Evolutionary conservation across 208 protist genomes (phyloP), one percentile per base, ranked within the genome.

Genomic region (Acanthamoeba castellanii): DNA sequence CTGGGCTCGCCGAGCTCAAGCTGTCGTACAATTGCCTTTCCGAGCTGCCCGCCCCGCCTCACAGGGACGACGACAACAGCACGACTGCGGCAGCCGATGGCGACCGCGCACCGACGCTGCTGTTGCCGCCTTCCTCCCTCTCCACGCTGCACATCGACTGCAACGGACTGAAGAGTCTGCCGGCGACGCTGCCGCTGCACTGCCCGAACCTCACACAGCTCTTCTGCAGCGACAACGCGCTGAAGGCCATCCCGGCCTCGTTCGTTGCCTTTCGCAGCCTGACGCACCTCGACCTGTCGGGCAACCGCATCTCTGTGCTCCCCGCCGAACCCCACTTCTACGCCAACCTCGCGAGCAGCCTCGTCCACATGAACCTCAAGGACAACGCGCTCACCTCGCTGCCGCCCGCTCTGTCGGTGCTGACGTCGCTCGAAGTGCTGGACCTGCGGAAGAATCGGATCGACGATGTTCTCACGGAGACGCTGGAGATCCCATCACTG

Each of bases 11-110:
- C n/a, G 78, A 85, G n/a, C 78, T 85, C 45, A 50, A 59, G n/a
- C 45, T 85, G 8, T 85, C 78, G 22, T 85, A 34, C 78, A 85
- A 85, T 22, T 85, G 78, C 78, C 78, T 85, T 42, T 59, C 78
- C 45, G 78, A 85, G 45, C 50, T 85, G 16, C 78, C 78, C 25
- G 22, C 1, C 34, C 70, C 34, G 16, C 78, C 47, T 2, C 70
- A 42, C 30, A 47, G 13, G 30, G 25, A 34, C 32, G n/a, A 30
- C 61, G 27, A n/a, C 61, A 68, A 3, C 61, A 47, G 30, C 37
- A 78, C 70, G 27, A 78, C 20, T 20, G 20, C 13, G 66, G 61
- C 22, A 68, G 16, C 61, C 27, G 61, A 68, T 18, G 22, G 61
- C 16, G 61, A 42, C 37, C 37, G 37, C 37, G 5, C 14, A 84